A percentile compares a stretch with the other conserved stretches of the same genome.
Conservation (phyloP, 192 early-diverging fungal genomes). For the Umbelopsis sp. region DNA sequence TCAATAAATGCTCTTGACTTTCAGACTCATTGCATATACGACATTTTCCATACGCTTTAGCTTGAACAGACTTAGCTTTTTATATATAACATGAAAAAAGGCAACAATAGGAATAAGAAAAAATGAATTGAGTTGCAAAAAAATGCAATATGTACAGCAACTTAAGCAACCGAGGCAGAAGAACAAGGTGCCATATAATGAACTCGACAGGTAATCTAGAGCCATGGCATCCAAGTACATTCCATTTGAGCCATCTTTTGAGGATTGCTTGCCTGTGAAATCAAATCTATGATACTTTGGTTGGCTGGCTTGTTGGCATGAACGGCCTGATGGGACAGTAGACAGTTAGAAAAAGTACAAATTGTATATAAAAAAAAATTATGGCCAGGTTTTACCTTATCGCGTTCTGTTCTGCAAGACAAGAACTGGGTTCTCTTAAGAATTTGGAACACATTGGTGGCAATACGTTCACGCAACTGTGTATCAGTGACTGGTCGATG, state of each 20-base stretch:
- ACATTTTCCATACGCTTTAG: not conserved
- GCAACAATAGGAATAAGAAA: not conserved
- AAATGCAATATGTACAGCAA: constrained; percentile 14
- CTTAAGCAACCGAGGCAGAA: not conserved
- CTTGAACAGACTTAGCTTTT: not conserved
- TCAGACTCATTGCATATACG: too few relatives aligned
- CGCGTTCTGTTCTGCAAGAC: constrained; percentile 74
- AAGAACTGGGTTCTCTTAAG: constrained; percentile 67
- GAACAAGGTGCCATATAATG: not conserved
- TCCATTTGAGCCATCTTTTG: constrained; percentile 96
- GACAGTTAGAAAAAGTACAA: not conserved
- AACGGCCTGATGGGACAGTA: constrained; percentile 40
- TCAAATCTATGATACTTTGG: constrained; percentile 89
- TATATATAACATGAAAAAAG: not conserved
- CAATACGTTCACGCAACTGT: constrained; percentile 68
- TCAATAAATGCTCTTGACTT: constrained; percentile 13
- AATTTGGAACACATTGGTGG: constrained; percentile 74
- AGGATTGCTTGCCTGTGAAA: constrained; percentile 88
- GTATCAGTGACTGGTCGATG: constrained; percentile 62
- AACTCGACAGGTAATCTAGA: constrained; percentile 50
- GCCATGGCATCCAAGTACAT: constrained; percentile 88
- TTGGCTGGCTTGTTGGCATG: constrained; percentile 64
- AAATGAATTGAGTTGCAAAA: not conserved
- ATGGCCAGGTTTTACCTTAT: constrained; percentile 57
- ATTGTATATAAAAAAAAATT: not conserved